Conservation (phyloP, 805 yeast species). For the Kregervanrija pseudodelftensis region DNA sequence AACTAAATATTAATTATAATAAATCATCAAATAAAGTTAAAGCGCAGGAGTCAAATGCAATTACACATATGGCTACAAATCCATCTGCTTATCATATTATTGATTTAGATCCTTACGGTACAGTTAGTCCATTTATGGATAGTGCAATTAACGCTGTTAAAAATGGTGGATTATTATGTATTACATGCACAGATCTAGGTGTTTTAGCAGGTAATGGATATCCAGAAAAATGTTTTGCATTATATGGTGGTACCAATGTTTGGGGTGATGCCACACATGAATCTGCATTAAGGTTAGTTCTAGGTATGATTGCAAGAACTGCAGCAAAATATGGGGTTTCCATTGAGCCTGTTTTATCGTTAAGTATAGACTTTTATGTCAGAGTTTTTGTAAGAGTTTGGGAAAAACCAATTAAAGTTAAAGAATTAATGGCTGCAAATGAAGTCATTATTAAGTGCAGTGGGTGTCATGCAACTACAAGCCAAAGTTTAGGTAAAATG, state of each 20-base stretch:
- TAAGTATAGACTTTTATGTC: conserved; percentile 90
- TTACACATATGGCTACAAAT: conserved; percentile 58
- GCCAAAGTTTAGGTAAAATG: conserved; percentile 70
- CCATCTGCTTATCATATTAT: conserved; percentile 66
- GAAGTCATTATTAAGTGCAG: conserved; percentile 78
- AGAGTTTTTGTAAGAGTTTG: conserved; percentile 75
- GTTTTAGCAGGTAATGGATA: conserved; percentile 94
- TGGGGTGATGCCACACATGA: conserved; percentile 89
- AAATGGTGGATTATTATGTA: conserved; percentile 78
- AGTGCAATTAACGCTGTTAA: conserved; percentile 79
- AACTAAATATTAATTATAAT: conserved; percentile 64
- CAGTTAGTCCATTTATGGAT: conserved; percentile 93
- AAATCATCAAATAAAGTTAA: conserved; percentile 47
- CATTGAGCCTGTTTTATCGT: conserved; percentile 78
- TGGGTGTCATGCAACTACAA: conserved; percentile 71
- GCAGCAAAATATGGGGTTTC: conserved; percentile 88
- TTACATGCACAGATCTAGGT: conserved; percentile 95
- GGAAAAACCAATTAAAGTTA: conserved; percentile 75
- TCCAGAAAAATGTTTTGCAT: conserved; percentile 93
- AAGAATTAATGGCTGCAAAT: conserved; percentile 66
- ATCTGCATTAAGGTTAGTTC: conserved; percentile 79
- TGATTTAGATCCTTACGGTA: conserved; percentile 96
- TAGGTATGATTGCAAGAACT: conserved; percentile 64
- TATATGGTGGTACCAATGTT: conserved; percentile 88
- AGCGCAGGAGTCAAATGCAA: conserved; percentile 87